These are phyloP conservation scores for Aurinia saxatilis DNA, from an alignment of 345 rosid species.

Conservation along the genomic window DNA sequence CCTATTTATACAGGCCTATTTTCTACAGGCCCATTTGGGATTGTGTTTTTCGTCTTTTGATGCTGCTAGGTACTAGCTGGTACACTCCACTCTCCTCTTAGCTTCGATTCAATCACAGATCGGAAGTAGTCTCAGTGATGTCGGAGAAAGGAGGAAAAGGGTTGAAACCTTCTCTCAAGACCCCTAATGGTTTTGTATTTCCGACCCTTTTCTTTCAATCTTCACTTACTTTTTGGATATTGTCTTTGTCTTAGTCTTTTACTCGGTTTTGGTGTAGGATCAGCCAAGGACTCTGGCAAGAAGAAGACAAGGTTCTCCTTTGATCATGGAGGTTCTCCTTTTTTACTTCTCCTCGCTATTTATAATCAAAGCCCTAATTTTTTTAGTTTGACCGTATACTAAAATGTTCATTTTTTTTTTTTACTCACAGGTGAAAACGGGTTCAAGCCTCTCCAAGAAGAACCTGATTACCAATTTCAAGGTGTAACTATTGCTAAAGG, in stretches of 20 bases:
- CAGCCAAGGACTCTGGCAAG: conserved; percentile 40
- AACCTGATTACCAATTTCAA: conserved; percentile 33
- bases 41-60: too few relatives aligned
- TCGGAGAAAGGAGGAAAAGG: conserved; percentile 79
- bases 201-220: neutral
- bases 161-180: conserved; percentile 45
- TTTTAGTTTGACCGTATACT: neutral
- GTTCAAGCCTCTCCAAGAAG: conserved; percentile 25
- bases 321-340: conserved; percentile 37
- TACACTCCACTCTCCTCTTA: too few relatives aligned
- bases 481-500: conserved; percentile 29
- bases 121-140: conserved; percentile 21
- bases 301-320: conserved; percentile 52
- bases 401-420: neutral
- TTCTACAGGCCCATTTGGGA: neutral
- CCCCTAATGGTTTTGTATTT: conserved; percentile 24
- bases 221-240: neutral
- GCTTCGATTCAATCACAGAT: neutral
- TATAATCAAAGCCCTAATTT: neutral
- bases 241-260: neutral
- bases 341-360: neutral
- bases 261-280: conserved; percentile 20
- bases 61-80: too few relatives aligned
- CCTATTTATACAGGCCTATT: too few relatives aligned
- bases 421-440: conserved; percentile 22